These are phyloP conservation scores for Phaseolus coccineus DNA, from an alignment of 331 rosid genomes.

Conservation along the genomic window DNA sequence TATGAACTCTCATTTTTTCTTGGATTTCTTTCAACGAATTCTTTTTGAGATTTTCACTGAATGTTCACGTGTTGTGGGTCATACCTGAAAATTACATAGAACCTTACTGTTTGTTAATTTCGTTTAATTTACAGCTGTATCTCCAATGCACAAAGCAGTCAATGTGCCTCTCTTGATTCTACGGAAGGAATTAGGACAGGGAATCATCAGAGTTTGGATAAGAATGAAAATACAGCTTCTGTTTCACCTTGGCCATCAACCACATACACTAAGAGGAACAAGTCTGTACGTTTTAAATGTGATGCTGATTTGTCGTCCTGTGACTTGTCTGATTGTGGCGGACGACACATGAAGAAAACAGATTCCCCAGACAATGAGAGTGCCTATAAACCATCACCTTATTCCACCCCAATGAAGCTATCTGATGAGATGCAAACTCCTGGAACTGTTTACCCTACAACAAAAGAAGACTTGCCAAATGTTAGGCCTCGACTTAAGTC, in stretches of 20 bases:
- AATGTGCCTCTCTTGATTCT: constrained; percentile 44
- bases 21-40: background rate
- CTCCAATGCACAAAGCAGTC: constrained; percentile 52
- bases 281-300: constrained; percentile 75
- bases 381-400: constrained; percentile 57
- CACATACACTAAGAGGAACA: constrained; percentile 50
- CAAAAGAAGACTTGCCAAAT: constrained; percentile 49
- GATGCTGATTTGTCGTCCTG: constrained; percentile 55
- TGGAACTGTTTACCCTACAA: constrained; percentile 71
- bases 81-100: constrained; percentile 29
- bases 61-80: constrained; percentile 5
- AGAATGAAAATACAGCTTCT: constrained; percentile 46
- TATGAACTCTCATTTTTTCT: background rate
- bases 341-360: constrained; percentile 45
- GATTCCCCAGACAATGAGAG: constrained; percentile 55
- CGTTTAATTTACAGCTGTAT: constrained; percentile 55
- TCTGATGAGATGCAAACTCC: constrained; percentile 88
- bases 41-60: constrained; percentile 4
- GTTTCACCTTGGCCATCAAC: constrained; percentile 48
- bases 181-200: constrained; percentile 53
- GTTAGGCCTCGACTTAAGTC: constrained; percentile 65
- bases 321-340: constrained; percentile 52
- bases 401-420: constrained; percentile 80
- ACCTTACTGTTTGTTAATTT: constrained; percentile 10
- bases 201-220: constrained; percentile 35